Base-by-base conservation (phyloP, 768 basidiomycete genomes). In the Boletus bicolor region DNA sequence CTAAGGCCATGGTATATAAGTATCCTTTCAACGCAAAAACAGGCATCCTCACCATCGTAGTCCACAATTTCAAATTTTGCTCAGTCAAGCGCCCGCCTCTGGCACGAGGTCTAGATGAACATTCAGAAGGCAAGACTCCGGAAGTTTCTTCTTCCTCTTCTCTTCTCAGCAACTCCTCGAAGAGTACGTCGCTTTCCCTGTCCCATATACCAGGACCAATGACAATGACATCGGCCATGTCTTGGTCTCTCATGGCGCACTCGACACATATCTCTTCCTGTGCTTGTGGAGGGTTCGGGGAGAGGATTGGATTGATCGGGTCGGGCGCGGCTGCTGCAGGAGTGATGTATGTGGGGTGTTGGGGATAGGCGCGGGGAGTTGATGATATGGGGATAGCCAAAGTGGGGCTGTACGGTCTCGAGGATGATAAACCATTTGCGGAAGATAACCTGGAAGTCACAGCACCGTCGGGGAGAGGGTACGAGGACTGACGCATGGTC, bases 191-290 rank as follows among this genome's bases (percentile, higher is more conserved):
- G 66, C 92, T 94, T 59, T 87, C 87, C 38, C 97, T 80, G 0
- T 91, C 92, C 97, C 97, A 99, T 8, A 89, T 81, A 1, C 93
- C 92, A 10, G 86, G 84, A 30, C 85, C 83, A 4, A 85, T 82
- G 21, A 97, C 97, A 69, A 91, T 82, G 26, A 99, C 93, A 69
- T 97, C 95, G 9, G 87, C 92, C 89, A 99, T 93, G 69, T 99
- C 97, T 67, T 96, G 85, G 72, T 99, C 97, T 34, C 97, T 86
- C 95, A 98, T 98, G 55, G 97, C 89, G 68, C 97, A 99, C 72
- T 98, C 97, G 36, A 97, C 78, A 64, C 96, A 99, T 32, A 98
- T 76, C 70, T 98, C 96, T 63, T 91, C 89, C 60, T 82, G 85
- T 10, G 73, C 76, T 5, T 64, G 66, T 30, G 72, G 82, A 24